Evolutionary conservation across 257 asterid genomes (phyloP), one percentile per base, ranked within the genome.

Genomic region (Cordia subcordata): DNA sequence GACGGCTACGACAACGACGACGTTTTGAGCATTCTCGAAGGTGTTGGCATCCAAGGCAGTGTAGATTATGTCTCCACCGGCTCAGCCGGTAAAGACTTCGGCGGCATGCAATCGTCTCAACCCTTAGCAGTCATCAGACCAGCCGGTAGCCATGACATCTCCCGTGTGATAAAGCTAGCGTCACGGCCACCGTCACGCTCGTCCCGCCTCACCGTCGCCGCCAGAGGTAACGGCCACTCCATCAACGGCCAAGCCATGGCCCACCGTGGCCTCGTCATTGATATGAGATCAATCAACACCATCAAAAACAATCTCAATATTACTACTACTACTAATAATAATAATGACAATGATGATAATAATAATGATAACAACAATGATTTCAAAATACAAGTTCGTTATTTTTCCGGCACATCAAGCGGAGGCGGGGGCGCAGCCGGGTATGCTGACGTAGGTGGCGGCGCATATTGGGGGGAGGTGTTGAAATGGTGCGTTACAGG

Each of bases 181-280:
- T 62, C 79, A 1, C 75, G 80, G 14, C 74, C 80, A 11, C 83
- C 87, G 49, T 62, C 79, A 1, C 75, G 80, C 13, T 76, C 80
- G 10, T 82, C 35, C 14, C 55, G 76, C 66, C 77, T 92, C 22
- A 79, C 95, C 67, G 94, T 88, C 18, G 88, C 99, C 10, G 96
- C 99, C 50, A 81, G 93, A 61, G 99, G 99, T 22, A 92, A 92
- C 87, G 96, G 99, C 22, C 99, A 88, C 77, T 84, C 96, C 47
- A 75, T 86, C 78, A 81, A 84, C 93, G 99, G 99, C 44, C 99
- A 92, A 67, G 82, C 99, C 49, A 82, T 84, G 94, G 96, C 96
- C 75, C 81, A 82, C 79, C 75, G 74, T 0, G 96, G 96, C 18
- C 67, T 88, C 3, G 81, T 82, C 68, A 58, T 92, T 57, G 94